phyloP scores from a whole-genome alignment of 2,329 filamentous ascomycete species.

The Colletotrichum tropicicola region DNA sequence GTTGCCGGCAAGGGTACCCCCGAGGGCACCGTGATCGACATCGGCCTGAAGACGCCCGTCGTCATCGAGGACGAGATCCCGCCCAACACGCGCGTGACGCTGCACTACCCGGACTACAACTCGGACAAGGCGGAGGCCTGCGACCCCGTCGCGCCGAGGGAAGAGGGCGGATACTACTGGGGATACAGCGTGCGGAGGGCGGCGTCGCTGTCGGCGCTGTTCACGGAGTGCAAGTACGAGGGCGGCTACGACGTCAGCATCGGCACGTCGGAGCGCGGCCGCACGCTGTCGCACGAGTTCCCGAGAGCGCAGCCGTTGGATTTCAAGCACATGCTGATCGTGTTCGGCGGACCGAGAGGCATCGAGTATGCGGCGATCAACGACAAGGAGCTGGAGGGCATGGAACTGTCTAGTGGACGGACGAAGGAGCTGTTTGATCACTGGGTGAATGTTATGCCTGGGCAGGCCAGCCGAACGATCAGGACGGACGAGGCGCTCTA shows the following conservation, averaged over 20 bases:
- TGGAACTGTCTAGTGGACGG: slow-evolving; percentile 67
- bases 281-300: slow-evolving; percentile 57
- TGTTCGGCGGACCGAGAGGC: slow-evolving; percentile 84
- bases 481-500: slow-evolving; percentile 86
- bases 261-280: slow-evolving; percentile 83
- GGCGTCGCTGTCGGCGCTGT: slow-evolving; percentile 73
- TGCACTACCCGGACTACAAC: slow-evolving; percentile 67
- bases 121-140: slow-evolving; percentile 67
- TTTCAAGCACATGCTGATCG: slow-evolving; percentile 79
- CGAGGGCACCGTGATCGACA: slow-evolving; percentile 64
- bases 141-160: slow-evolving; percentile 73
- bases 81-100: slow-evolving; percentile 76
- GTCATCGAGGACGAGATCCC: slow-evolving; percentile 70
- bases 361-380: slow-evolving; percentile 79
- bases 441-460: slow-evolving; percentile 84
- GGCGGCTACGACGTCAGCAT: slow-evolving; percentile 85
- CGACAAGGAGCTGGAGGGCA: slow-evolving; percentile 61
- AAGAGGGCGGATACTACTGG: slow-evolving; percentile 86
- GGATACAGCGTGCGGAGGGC: slow-evolving; percentile 78
- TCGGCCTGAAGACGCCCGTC: slow-evolving; percentile 64
- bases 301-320: slow-evolving; percentile 50
- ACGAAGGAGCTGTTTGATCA: slow-evolving; percentile 81
- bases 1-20: slow-evolving; percentile 64
- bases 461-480: slow-evolving; percentile 84
- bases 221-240: slow-evolving; percentile 79